Evolutionary conservation across 2,329 filamentous ascomycete species (phyloP).

Genomic region (Didymella glomerata): DNA sequence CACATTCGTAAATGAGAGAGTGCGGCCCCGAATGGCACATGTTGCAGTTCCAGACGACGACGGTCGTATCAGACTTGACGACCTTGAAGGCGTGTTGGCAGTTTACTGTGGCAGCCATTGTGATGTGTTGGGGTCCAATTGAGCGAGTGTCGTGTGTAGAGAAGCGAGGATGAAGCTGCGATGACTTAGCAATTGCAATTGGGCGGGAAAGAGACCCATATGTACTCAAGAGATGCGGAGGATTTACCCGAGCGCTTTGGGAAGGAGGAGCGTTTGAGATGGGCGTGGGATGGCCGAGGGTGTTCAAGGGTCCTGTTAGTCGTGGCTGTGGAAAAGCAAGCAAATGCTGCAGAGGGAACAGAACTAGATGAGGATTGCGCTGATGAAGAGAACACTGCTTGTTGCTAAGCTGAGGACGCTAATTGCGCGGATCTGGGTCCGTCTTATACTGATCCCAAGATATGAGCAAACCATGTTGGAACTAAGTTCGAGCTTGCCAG

Average conservation of each 20-base stretch:
- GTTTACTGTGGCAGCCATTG: slow-evolving; percentile 58
- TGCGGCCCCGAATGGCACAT: slow-evolving; percentile 61
- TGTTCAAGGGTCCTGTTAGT: slow-evolving; percentile 35
- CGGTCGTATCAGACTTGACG: slow-evolving; percentile 61
- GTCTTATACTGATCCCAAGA: slow-evolving; percentile 47
- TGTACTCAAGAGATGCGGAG: slow-evolving; percentile 35
- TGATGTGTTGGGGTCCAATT: slow-evolving; percentile 18
- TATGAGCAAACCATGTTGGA: slow-evolving; percentile 29
- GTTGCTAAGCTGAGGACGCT: slow-evolving; percentile 39
- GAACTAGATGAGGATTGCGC: slow-evolving; percentile 29
- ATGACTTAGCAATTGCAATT: slow-evolving; percentile 35
- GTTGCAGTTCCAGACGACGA: slow-evolving; percentile 63
- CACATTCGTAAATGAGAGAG: slow-evolving; percentile 61
- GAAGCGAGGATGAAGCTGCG: slow-evolving; percentile 22
- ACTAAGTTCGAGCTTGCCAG: slow-evolving; percentile 36
- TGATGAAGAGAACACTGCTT: slow-evolving; percentile 31
- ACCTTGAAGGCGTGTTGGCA: slow-evolving; percentile 60
- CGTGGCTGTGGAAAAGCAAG: slow-evolving; percentile 51
- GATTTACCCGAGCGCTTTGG: slow-evolving; percentile 33
- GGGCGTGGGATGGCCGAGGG: slow-evolving; percentile 39
- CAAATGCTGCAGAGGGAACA: slow-evolving; percentile 30
- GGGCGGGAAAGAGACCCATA: slow-evolving; percentile 30
- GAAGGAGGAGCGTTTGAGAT: slow-evolving; percentile 35
- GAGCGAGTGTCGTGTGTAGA: slow-evolving; percentile 13
- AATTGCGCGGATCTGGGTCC: slow-evolving; percentile 42